Evolutionary conservation across 148 eudicot genomes (phyloP).

Genomic region (Silene latifolia): DNA sequence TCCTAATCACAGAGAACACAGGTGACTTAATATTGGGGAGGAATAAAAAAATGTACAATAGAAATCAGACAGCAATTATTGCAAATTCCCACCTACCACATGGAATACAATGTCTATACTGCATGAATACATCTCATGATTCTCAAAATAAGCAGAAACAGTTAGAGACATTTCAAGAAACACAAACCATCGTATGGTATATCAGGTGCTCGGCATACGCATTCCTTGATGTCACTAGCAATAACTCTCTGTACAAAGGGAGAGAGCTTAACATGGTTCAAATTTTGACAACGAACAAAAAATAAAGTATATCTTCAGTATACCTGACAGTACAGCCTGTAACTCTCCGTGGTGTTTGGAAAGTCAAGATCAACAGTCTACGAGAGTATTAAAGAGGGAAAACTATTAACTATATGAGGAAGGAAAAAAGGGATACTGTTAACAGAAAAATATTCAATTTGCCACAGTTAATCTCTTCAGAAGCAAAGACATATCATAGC

Average conservation of each 20-base stretch:
- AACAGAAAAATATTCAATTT: background rate
- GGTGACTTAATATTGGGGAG: background rate
- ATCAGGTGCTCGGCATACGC: conserved; percentile 97
- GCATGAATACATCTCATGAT: background rate
- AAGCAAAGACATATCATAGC: conserved; percentile 1
- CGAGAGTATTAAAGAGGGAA: conserved; percentile 14
- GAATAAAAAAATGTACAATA: background rate
- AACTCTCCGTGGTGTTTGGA: conserved; percentile 89
- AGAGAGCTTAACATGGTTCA: conserved; percentile 7
- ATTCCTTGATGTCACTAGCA: conserved; percentile 92
- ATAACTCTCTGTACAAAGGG: conserved; percentile 63
- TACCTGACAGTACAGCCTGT: conserved; percentile 89
- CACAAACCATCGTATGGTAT: conserved; percentile 90
- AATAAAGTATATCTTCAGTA: conserved; percentile 6
- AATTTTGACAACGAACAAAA: background rate
- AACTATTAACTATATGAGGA: background rate
- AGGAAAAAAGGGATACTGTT: background rate
- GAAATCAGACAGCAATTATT: background rate
- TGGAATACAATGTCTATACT: background rate
- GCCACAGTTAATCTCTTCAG: background rate
- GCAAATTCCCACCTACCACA: background rate
- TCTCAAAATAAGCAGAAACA: background rate
- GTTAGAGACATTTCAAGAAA: conserved; percentile 5
- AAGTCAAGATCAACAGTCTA: conserved; percentile 83
- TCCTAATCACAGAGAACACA: background rate